phyloP scores from a whole-genome alignment of 1,139 yeast genomes.

The Yamadazyma oceani region DNA sequence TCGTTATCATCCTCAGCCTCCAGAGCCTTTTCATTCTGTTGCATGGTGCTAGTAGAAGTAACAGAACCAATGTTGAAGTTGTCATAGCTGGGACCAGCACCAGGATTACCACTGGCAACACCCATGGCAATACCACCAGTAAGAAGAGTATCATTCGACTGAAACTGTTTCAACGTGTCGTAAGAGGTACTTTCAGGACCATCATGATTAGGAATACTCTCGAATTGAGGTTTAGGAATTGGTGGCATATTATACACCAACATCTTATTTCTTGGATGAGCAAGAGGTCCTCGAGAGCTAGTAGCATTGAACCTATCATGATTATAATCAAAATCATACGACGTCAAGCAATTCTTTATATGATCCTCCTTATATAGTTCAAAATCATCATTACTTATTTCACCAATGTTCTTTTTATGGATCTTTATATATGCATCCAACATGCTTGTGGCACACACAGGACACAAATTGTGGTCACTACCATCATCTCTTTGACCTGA shows the following conservation, averaged over 20 bases:
- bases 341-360: conserved; percentile 64
- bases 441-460: conserved; percentile 51
- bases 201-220: conserved; percentile 24
- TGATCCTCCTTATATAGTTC: conserved; percentile 63
- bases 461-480: conserved; percentile 42
- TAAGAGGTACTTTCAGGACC: conserved; percentile 15
- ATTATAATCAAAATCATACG: conserved; percentile 66
- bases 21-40: conserved; percentile 22
- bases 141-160: not conserved
- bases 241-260: conserved; percentile 75
- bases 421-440: conserved; percentile 50
- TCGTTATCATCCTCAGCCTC: conserved; percentile 53
- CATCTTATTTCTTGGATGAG: conserved; percentile 68
- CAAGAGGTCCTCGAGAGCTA: conserved; percentile 23
- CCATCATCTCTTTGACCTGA: conserved; percentile 15
- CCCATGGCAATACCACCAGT: no score
- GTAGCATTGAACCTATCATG: conserved; percentile 39
- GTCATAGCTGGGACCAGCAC: conserved; percentile 1
- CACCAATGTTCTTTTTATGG: conserved; percentile 23
- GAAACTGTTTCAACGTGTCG: conserved; percentile 14
- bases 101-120: not conserved
- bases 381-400: conserved; percentile 27
- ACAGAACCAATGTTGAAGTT: conserved; percentile 23
- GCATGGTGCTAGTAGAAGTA: conserved; percentile 24
- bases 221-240: conserved; percentile 44